Evolutionary conservation across 1,139 yeast genomes (phyloP).

Genomic region (Pneumocystis jirovecii): DNA sequence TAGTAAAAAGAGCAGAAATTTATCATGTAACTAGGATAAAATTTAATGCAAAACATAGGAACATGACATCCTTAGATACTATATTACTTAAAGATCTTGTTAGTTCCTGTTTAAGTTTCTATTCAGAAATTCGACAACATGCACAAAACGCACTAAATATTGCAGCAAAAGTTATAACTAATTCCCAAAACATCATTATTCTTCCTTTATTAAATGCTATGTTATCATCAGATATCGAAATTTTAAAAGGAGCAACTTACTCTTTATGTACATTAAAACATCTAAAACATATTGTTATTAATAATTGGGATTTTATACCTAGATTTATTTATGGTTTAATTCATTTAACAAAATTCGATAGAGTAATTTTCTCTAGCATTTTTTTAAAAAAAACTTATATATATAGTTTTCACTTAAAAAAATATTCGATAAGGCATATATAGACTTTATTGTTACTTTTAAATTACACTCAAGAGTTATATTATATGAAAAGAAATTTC

Average conservation of each 20-base stretch:
- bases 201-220: conserved; percentile 40
- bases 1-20: conserved; percentile 62
- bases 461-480: background rate
- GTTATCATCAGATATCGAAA: conserved; percentile 38
- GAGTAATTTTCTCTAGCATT: background rate
- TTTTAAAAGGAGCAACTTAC: conserved; percentile 53
- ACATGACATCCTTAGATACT: conserved; percentile 54
- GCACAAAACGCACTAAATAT: conserved; percentile 61
- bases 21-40: conserved; percentile 65
- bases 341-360: background rate
- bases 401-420: background rate
- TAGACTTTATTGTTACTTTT: background rate
- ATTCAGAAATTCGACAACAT: conserved; percentile 50
- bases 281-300: background rate
- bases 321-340: background rate
- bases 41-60: conserved; percentile 61
- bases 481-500: background rate
- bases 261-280: conserved; percentile 23
- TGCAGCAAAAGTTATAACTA: conserved; percentile 57
- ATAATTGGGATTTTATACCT: background rate
- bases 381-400: background rate
- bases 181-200: conserved; percentile 34
- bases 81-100: conserved; percentile 55
- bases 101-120: conserved; percentile 51
- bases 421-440: background rate